phyloP scores from a whole-genome alignment of 306 rosid species.

The Rubus idaeus region DNA sequence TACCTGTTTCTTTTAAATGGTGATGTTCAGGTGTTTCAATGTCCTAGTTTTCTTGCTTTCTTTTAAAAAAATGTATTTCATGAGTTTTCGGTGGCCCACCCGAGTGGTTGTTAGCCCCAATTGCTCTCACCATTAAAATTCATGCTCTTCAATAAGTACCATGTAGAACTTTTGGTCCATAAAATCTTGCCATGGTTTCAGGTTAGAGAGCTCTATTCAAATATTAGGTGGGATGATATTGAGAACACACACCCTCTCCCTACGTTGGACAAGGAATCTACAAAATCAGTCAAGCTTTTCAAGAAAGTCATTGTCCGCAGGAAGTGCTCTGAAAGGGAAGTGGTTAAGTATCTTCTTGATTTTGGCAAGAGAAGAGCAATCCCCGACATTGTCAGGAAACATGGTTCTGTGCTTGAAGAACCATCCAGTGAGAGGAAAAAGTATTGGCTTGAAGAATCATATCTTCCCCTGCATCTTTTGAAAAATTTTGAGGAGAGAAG shows the following conservation, averaged over 20 bases:
- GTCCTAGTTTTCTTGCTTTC: not conserved
- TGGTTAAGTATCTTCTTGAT: constrained; percentile 80
- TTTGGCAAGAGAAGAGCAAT: constrained; percentile 94
- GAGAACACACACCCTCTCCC: constrained; percentile 73
- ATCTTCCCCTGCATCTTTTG: constrained; percentile 84
- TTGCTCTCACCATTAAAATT: not conserved
- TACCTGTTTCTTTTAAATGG: constrained; percentile 21
- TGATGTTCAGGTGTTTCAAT: constrained; percentile 22
- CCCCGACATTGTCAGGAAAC: constrained; percentile 63
- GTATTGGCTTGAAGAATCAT: constrained; percentile 82
- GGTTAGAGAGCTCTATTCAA: constrained; percentile 90
- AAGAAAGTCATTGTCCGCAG: constrained; percentile 91
- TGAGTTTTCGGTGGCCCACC: not conserved
- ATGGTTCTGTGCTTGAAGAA: constrained; percentile 67
- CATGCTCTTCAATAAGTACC: constrained; percentile 14
- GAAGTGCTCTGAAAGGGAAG: constrained; percentile 63
- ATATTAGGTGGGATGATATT: constrained; percentile 84
- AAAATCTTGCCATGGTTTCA: constrained; percentile 38
- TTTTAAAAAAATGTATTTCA: not conserved
- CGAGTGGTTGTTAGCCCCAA: constrained; percentile 1
- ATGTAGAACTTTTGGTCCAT: constrained; percentile 24
- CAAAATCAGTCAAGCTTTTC: constrained; percentile 78
- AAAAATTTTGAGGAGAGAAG: constrained; percentile 93
- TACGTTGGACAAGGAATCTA: constrained; percentile 72
- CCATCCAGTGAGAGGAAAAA: constrained; percentile 74